Evolutionary conservation across 495 filamentous ascomycete species (phyloP), one percentile per base, ranked within the genome.

Genomic region (Xylaria bambusicola): DNA sequence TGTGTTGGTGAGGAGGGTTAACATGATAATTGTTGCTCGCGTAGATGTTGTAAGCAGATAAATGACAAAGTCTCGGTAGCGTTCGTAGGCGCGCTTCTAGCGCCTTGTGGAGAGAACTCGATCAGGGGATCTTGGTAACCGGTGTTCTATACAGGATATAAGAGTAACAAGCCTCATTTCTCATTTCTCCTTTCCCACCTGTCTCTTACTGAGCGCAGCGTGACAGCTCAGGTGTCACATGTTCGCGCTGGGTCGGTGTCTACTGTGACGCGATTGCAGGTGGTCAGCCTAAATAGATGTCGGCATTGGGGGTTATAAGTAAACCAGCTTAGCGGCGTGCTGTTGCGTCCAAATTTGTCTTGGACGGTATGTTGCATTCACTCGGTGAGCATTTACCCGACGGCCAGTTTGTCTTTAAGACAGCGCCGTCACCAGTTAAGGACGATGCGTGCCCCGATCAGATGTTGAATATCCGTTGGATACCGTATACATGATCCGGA

Each of bases 191-290:
- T n/a, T n/a, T n/a, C n/a, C n/a, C n/a, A n/a, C n/a, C n/a, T n/a
- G n/a, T n/a, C n/a, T n/a, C n/a, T n/a, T n/a, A 71, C 63, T n/a
- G 73, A 31, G 58, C 72, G 71, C 0, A 69, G 71, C 5, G 60
- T 57, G 21, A 66, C 65, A 6, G 10, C 31, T 33, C 10, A 33
- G 31, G 6, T 5, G 31, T 33, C 5, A 33, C 10, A 33, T 33
- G 6, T 10, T 33, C 10, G 10, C 31, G 5, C 31, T 33, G 10
- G 6, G 31, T 33, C 31, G 31, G n/a, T n/a, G n/a, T n/a, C n/a
- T n/a, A n/a, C n/a, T n/a, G n/a, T n/a, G n/a, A n/a, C n/a, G n/a
- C n/a, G n/a, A n/a, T n/a, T n/a, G n/a, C n/a, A n/a, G n/a, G n/a
- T n/a, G n/a, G n/a, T n/a, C n/a, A n/a, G n/a, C n/a, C n/a, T n/a